Evolutionary conservation across 2,329 filamentous ascomycete species (phyloP), one percentile per base, ranked within the genome.

Genomic region (Aureobasidium sp.): DNA sequence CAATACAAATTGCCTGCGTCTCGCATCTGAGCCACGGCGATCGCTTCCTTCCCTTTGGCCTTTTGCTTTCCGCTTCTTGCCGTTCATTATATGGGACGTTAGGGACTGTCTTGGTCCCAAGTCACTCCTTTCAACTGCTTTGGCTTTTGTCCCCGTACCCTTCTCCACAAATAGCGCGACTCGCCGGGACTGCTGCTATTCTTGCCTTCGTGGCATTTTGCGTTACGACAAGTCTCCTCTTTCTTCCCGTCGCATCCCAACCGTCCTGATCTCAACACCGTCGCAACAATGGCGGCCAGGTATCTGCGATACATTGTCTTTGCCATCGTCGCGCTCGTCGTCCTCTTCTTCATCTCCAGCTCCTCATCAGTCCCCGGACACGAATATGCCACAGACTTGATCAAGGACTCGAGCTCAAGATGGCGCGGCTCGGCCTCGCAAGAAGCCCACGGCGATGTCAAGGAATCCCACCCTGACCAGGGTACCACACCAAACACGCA

Each of bases 271-370:
- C 17, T 9, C 25, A n/a, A 21, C 45, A 13, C 45, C 57, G 38
- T 49, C 43, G 55, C 59, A 55, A 83, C 81, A 79, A 86, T 85
- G 75, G 82, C 85, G 62, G 85, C 86, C 75, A 86, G 88, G 75
- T 90, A 90, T 70, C 69, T 84, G 66, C 81, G 84, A 67, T 86
- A 85, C 71, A 78, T 96, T 73, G 81, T 94, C 71, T 85, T 95
- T 70, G 89, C 90, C 62, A 82, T 91, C 70, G 87, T 95, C 71
- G 77, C 84, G 61, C 74, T 95, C 64, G 79, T 85, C 64, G 79
- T 95, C 64, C 82, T 96, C 73, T 94, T 93, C 77, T 90, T 93
- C 75, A 84, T 95, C 70, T 88, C 89, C 64, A 82, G 79, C 50
- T 87, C 79, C 64, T 83, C 79, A 33, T 73, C 64, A 4, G 65